These are phyloP conservation scores for Euphorbia schlechtendalii DNA, from an alignment of 441 rosid species.

Conservation along the genomic window DNA sequence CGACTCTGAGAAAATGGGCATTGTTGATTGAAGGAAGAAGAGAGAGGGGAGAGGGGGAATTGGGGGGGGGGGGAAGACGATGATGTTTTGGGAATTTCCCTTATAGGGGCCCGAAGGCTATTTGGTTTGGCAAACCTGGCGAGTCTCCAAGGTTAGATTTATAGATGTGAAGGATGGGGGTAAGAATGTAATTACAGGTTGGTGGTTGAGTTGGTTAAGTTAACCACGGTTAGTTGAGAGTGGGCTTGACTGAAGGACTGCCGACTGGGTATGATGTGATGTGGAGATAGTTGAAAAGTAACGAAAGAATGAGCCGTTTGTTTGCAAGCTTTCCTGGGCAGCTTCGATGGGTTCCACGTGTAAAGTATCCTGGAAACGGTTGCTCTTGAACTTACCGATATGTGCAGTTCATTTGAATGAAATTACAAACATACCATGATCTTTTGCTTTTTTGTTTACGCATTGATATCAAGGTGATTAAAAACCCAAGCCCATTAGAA, in stretches of 20 bases:
- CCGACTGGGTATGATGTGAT: constrained; percentile 6
- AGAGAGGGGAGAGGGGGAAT: not conserved
- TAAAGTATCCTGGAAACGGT: constrained; percentile 22
- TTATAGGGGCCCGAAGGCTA: constrained; percentile 31
- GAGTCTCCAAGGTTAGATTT: constrained; percentile 46
- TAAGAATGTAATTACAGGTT: constrained; percentile 23
- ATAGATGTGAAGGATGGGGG: constrained; percentile 37
- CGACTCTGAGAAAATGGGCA: constrained; percentile 36
- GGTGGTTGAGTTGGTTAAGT: constrained; percentile 6
- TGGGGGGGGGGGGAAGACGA: not conserved
- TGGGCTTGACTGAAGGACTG: constrained; percentile 4
- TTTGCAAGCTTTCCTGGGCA: constrained; percentile 13
- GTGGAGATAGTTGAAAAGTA: not conserved
- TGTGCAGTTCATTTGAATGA: no score
- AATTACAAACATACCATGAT: constrained; percentile 26
- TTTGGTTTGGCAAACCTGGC: constrained; percentile 70
- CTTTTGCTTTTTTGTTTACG: not conserved
- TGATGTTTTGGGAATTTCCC: constrained; percentile 2
- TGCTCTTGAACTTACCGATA: constrained; percentile 6
- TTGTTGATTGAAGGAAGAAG: constrained; percentile 3
- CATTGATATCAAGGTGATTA: no score
- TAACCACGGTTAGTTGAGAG: constrained; percentile 39
- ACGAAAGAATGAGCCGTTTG: constrained; percentile 17
- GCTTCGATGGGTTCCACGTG: constrained; percentile 28
- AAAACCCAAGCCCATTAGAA: no score